Conservation (phyloP, 2,329 filamentous ascomycete genomes). For the Xylaria sp. region DNA sequence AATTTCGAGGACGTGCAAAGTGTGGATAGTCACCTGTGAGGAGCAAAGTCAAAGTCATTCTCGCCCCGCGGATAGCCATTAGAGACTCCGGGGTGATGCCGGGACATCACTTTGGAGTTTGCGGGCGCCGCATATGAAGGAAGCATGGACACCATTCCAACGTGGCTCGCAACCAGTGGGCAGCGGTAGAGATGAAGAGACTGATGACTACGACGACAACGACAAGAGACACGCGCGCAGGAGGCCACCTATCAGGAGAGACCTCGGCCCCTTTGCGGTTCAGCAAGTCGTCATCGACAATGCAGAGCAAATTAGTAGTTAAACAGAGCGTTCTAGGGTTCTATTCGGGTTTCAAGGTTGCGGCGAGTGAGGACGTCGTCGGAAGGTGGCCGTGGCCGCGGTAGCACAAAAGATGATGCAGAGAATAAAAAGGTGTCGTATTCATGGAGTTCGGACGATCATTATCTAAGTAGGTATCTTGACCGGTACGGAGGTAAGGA, state of each 20-base stretch:
- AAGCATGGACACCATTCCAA: constrained; percentile 72
- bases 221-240: constrained; percentile 32
- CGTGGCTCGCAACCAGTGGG: constrained; percentile 17
- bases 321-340: background rate
- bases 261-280: constrained; percentile 37
- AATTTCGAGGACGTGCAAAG: constrained; percentile 1
- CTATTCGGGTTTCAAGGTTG: background rate
- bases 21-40: constrained; percentile 77
- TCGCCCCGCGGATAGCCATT: constrained; percentile 80
- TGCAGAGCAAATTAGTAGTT: constrained; percentile 13
- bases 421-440: constrained; percentile 45
- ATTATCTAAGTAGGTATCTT: constrained; percentile 17
- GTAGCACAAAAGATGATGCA: constrained; percentile 21
- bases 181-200: constrained; percentile 19
- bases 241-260: constrained; percentile 38
- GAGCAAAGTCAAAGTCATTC: constrained; percentile 86
- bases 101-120: constrained; percentile 80
- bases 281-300: constrained; percentile 38
- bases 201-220: background rate
- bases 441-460: constrained; percentile 40
- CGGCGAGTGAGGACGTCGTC: constrained; percentile 13
- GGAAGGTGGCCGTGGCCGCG: constrained; percentile 4
- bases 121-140: constrained; percentile 66
- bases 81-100: constrained; percentile 81
- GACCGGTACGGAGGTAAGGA: background rate